Evolutionary conservation across 2,329 filamentous ascomycete genomes (phyloP), one percentile per base, ranked within the genome.

Genomic region (Pestalotiopsis sp.): DNA sequence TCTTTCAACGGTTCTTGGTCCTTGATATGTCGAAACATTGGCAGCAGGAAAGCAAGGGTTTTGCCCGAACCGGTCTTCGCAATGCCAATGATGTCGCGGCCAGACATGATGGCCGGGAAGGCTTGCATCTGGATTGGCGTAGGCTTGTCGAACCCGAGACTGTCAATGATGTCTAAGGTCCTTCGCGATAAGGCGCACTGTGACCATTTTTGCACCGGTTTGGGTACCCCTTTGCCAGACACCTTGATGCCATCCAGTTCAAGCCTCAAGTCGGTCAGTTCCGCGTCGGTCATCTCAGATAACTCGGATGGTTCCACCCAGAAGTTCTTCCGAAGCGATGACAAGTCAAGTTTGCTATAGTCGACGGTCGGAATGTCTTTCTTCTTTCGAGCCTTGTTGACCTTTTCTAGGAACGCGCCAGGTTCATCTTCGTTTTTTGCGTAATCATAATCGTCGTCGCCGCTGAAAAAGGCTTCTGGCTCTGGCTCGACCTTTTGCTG

Each of bases 51-150:
- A 5, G 96, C 96, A 74, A 98, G 90, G 0, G 96, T 99, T 83
- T 99, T 99, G 78, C 96, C 96, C 30, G 96, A 98, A 4, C 96
- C 96, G 30, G 96, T 99, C 83, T 98, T 98, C 20, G 96, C 96
- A 65, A 99, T 94, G 72, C 94, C 96, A 71, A 99, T 94, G 48
- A 98, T 92, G 82, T 99, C 96, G 72, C 94, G 89, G 10, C 96
- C 96, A 35, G 94, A 97, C 93, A 98, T 98, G 75, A 98, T 93
- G 10, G 94, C 91, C 1, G 96, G 96, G 68, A 98, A 90, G 2
- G 96, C 96, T 79, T 99, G 96, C 79, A 94, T 91, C 79, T 99
- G 96, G 73, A 99, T 98, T 0, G 95, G 89, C 0, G 96, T 98
- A 0, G 96, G 94, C 76, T 90, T 92, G 67, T 97, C 92, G 77